Conservation (phyloP, 23 red algal genomes). For the Gracilaria vermiculophylla region DNA sequence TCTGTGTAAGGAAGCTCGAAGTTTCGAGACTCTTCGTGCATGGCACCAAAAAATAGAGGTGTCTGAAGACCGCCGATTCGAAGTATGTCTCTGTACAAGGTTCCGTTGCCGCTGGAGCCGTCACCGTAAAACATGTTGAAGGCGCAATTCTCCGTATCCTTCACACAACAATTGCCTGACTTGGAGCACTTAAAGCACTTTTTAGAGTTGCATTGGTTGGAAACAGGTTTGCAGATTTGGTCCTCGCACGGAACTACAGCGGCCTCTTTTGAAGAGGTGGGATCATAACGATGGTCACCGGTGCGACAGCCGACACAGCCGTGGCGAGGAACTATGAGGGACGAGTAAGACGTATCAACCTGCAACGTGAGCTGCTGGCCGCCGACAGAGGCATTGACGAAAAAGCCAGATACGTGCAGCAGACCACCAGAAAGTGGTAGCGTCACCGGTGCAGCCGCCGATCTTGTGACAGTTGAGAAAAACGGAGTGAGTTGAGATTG, state of each 20-base stretch:
- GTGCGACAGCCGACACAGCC: conserved; percentile 59
- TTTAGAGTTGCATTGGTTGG: conserved; percentile 6
- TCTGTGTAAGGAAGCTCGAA: conserved; percentile 49
- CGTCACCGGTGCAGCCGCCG: neutral
- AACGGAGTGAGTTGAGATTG: neutral
- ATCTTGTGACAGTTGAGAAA: neutral
- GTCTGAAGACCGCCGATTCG: neutral
- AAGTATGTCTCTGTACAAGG: conserved; percentile 34
- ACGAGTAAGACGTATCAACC: conserved; percentile 37
- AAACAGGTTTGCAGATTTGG: neutral
- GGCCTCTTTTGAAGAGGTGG: conserved; percentile 19
- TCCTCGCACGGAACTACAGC: conserved; percentile 31
- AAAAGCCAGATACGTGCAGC: conserved; percentile 58
- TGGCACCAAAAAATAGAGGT: conserved; percentile 38
- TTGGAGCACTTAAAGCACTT: conserved; percentile 44
- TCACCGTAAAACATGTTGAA: conserved; percentile 61
- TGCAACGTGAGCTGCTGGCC: conserved; percentile 56
- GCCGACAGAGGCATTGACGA: conserved; percentile 49
- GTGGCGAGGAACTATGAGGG: conserved; percentile 34
- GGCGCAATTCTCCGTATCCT: conserved; percentile 11
- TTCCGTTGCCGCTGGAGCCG: conserved; percentile 50
- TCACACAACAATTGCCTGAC: conserved; percentile 47
- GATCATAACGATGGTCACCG: conserved; percentile 52
- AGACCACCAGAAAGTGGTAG: conserved; percentile 60
- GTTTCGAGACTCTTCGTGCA: conserved; percentile 41